phyloP scores from a whole-genome alignment of 2,329 filamentous ascomycete species.

The Aspergillus intermedius region DNA sequence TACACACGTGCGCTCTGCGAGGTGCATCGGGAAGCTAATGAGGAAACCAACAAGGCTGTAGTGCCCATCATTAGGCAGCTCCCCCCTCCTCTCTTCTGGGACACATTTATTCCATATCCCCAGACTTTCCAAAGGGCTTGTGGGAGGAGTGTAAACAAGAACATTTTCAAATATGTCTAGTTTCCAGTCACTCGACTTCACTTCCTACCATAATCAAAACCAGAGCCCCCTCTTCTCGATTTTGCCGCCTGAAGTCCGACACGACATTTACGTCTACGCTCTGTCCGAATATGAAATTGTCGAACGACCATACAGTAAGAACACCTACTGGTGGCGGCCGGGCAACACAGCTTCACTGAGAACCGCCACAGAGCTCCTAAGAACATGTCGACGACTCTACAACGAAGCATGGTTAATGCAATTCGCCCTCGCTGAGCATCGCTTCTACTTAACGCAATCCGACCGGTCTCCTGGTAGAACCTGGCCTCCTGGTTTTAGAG shows the following conservation, averaged over 20 bases:
- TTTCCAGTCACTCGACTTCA: constrained; percentile 1
- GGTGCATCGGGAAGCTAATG: no score
- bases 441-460: constrained; percentile 29
- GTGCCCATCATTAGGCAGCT: no score
- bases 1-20: no score
- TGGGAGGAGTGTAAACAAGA: no score
- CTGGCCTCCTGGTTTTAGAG: constrained; percentile 5
- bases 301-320: constrained; percentile 16
- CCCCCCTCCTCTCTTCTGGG: no score
- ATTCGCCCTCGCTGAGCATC: constrained; percentile 34
- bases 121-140: no score
- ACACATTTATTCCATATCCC: no score
- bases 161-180: not conserved
- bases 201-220: constrained; percentile 9
- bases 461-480: constrained; percentile 27
- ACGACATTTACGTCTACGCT: constrained; percentile 40
- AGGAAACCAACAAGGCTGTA: no score
- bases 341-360: constrained; percentile 34
- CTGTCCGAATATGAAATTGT: constrained; percentile 35
- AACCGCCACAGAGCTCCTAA: constrained; percentile 35
- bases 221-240: constrained; percentile 26
- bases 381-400: constrained; percentile 40
- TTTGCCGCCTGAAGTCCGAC: constrained; percentile 47
- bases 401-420: constrained; percentile 41
- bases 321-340: constrained; percentile 38